Conservation (phyloP, 345 rosid species). For the Draba incana region DNA sequence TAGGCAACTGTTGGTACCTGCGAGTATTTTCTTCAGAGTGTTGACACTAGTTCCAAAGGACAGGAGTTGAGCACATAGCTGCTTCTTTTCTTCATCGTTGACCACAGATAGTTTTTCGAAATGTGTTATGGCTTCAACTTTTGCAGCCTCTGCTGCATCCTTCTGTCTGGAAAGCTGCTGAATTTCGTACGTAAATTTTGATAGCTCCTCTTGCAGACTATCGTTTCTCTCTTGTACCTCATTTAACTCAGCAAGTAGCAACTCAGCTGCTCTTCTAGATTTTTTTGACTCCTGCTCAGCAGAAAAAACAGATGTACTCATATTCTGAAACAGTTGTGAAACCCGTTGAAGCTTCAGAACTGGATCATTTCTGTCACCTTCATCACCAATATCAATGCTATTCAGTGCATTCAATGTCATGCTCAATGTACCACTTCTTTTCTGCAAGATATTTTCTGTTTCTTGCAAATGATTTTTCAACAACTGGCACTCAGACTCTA, state of each 20-base stretch:
- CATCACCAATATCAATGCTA: conserved; percentile 62
- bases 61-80: conserved; percentile 52
- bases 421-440: conserved; percentile 58
- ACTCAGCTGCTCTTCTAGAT: conserved; percentile 87
- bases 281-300: conserved; percentile 74
- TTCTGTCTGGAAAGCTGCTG: conserved; percentile 55
- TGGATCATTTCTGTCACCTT: conserved; percentile 57
- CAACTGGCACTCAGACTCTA: conserved; percentile 64
- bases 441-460: conserved; percentile 59
- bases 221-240: conserved; percentile 98
- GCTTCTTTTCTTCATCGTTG: conserved; percentile 55
- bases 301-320: conserved; percentile 59
- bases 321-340: conserved; percentile 53
- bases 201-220: conserved; percentile 73
- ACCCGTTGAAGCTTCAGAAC: conserved; percentile 63
- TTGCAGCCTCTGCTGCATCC: conserved; percentile 65
- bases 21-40: conserved; percentile 53
- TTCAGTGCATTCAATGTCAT: conserved; percentile 51
- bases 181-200: conserved; percentile 53
- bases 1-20: conserved; percentile 48
- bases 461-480: conserved; percentile 65
- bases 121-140: conserved; percentile 57
- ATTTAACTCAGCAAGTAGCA: conserved; percentile 82
- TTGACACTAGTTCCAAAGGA: conserved; percentile 51
- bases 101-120: conserved; percentile 53